Percentiles rank a stretch among this genome's conserved stretches.
Conservation (phyloP, 1,284 basidiomycete species). For the Malassezia pachydermatis region DNA sequence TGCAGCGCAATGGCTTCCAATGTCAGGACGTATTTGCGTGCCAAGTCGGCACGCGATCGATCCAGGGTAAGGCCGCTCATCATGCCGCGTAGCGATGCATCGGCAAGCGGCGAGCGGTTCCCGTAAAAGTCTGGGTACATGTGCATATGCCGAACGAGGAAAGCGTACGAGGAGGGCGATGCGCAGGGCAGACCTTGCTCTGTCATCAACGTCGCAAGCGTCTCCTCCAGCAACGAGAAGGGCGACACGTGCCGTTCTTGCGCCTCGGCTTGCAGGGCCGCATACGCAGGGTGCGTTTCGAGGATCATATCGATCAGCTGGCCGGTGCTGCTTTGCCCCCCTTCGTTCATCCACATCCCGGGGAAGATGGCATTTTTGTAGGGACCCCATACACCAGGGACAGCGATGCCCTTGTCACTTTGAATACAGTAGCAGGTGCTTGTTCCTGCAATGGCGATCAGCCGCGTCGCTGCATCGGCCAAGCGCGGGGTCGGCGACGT, state of each 20-base stretch:
- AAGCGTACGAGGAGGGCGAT: slow-evolving; percentile 52
- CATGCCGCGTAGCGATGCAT: slow-evolving; percentile 81
- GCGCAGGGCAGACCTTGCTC: slow-evolving; percentile 30
- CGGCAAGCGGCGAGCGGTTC: slow-evolving; percentile 90
- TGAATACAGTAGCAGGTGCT: slow-evolving; percentile 84
- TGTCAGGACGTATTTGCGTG: slow-evolving; percentile 78
- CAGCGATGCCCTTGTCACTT: slow-evolving; percentile 62
- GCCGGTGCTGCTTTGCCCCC: slow-evolving; percentile 95
- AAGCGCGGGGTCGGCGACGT: slow-evolving; percentile 41
- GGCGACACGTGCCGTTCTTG: slow-evolving; percentile 50
- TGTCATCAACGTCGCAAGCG: slow-evolving; percentile 62
- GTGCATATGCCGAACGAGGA: slow-evolving; percentile 73
- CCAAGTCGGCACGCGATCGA: slow-evolving; percentile 66
- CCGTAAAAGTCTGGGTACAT: slow-evolving; percentile 80
- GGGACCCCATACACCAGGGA: slow-evolving; percentile 90
- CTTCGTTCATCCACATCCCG: slow-evolving; percentile 87
- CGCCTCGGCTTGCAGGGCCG: slow-evolving; percentile 57
- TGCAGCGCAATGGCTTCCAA: slow-evolving; percentile 90
- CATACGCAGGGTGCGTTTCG: slow-evolving; percentile 77
- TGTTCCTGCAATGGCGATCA: slow-evolving; percentile 89
- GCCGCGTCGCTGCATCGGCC: slow-evolving; percentile 53
- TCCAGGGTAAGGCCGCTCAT: slow-evolving; percentile 78
- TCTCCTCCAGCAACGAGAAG: slow-evolving; percentile 61
- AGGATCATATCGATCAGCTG: slow-evolving; percentile 94
- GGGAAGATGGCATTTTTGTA: slow-evolving; percentile 83